Evolutionary conservation across 2,329 filamentous ascomycete genomes (phyloP).

Genomic region (Fusarium denticulatum): DNA sequence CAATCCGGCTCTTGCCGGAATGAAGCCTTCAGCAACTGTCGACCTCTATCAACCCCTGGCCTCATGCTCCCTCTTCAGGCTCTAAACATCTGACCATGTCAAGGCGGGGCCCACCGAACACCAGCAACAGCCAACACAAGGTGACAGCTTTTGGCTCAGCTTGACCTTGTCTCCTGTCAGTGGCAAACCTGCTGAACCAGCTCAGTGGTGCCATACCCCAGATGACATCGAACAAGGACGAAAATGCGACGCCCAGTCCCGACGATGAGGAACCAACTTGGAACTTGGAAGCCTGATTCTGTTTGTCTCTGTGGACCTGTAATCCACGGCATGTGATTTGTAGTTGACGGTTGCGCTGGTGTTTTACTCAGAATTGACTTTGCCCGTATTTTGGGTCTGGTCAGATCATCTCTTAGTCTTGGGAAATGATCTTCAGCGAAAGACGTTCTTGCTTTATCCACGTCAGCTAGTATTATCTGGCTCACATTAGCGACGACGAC

Average conservation of each 20-base stretch:
- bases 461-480: background rate
- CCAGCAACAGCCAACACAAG: slow-evolving; percentile 1
- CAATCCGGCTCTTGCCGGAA: slow-evolving; percentile 28
- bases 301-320: background rate
- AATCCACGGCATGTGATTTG: slow-evolving; percentile 10
- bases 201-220: slow-evolving; percentile 37
- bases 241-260: slow-evolving; percentile 22
- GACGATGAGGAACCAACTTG: background rate
- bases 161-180: background rate
- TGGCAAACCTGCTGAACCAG: slow-evolving; percentile 22
- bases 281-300: background rate
- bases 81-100: slow-evolving; percentile 34
- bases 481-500: background rate
- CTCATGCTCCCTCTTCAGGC: slow-evolving; percentile 30
- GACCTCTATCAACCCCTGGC: slow-evolving; percentile 23
- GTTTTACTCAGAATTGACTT: background rate
- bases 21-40: slow-evolving; percentile 11
- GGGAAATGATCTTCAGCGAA: background rate
- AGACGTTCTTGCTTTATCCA: background rate
- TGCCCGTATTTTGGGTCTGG: background rate
- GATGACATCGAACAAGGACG: slow-evolving; percentile 35
- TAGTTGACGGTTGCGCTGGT: background rate
- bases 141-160: background rate
- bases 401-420: background rate
- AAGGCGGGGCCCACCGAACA: slow-evolving; percentile 33